A percentile compares a stretch with the other conserved stretches of the same genome.
Conservation (phyloP, 805 yeast species). For the Schwanniomyces occidentalis region DNA sequence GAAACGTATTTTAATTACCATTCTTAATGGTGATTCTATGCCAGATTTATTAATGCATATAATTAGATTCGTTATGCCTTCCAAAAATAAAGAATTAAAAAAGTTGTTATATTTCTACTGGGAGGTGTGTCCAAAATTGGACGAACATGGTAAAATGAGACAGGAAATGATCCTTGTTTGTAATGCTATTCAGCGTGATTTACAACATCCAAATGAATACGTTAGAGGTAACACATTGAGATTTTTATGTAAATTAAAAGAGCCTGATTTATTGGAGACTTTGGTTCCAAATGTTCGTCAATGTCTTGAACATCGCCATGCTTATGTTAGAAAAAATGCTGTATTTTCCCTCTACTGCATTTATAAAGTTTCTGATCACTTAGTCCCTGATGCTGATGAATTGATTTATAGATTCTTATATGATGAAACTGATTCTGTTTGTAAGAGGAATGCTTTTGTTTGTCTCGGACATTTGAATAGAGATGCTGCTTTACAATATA, state of each 20-base stretch:
- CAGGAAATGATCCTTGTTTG: slow-evolving; percentile 99
- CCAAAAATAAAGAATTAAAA: slow-evolving; percentile 85
- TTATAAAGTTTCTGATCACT: slow-evolving; percentile 76
- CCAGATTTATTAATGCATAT: slow-evolving; percentile 95
- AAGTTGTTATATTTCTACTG: slow-evolving; percentile 92
- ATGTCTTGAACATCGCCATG: slow-evolving; percentile 94
- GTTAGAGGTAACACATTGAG: slow-evolving; percentile 94
- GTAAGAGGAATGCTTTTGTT: slow-evolving; percentile 93
- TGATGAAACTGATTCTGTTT: slow-evolving; percentile 87
- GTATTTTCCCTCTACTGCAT: slow-evolving; percentile 87
- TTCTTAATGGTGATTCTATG: slow-evolving; percentile 90
- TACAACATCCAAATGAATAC: slow-evolving; percentile 97
- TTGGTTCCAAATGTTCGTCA: slow-evolving; percentile 89
- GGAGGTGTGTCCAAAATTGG: slow-evolving; percentile 96
- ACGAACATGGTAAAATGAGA: slow-evolving; percentile 83
- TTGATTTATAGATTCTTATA: slow-evolving; percentile 69
- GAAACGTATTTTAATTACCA: slow-evolving; percentile 81
- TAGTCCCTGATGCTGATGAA: slow-evolving; percentile 95
- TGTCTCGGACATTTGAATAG: slow-evolving; percentile 81
- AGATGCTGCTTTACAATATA: slow-evolving; percentile 77
- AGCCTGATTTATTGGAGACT: slow-evolving; percentile 92
- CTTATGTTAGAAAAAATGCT: slow-evolving; percentile 97
- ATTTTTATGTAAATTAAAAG: slow-evolving; percentile 85
- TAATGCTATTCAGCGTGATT: slow-evolving; percentile 95
- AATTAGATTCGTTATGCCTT: slow-evolving; percentile 96